Evolutionary conservation across 257 asterid genomes (phyloP), one percentile per base, ranked within the genome.

Genomic region (Eucommia ulmoides): DNA sequence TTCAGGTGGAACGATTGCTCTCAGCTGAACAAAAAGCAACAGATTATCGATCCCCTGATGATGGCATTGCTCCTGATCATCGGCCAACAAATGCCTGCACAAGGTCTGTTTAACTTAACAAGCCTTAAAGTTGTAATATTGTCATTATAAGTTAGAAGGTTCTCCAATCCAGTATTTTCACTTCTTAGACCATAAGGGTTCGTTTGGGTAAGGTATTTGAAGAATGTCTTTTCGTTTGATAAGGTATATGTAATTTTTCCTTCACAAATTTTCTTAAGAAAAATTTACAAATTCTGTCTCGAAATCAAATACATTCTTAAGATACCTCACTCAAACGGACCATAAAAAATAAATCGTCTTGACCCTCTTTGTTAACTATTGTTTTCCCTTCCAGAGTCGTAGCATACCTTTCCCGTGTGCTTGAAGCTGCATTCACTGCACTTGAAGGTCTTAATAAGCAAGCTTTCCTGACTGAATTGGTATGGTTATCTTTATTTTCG

Each of bases 361-460:
- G n/a, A n/a, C n/a, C n/a, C n/a, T n/a, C n/a, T n/a, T n/a, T n/a
- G n/a, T n/a, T n/a, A n/a, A n/a, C n/a, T n/a, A 23, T 62, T 9
- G 58, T 68, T 45, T 49, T 71, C 64, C 41, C 18, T 25, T 60
- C 55, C 78, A 91, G 96, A 75, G 93, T 86, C 65, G 98, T 86
- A 25, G 92, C 98, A 23, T 86, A 91, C 70, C 88, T 83, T 35
- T 82, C 95, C 41, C 93, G 96, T 53, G 93, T 91, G 67, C 95
- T 91, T 50, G 98, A 86, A 73, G 75, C 93, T 65, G 94, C 98
- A 63, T 91, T 91, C 78, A 86, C 98, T 53, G 92, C 93, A 24
- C 84, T 91, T 23, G 98, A 91, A 61, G 96, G 98, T 78, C 96
- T 79, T 52, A 86, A 86, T 74, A 91, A 91, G 64, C 98, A 91